Conservation (phyloP, 352 stramenopile species). For the Phytophthora nicotianae region DNA sequence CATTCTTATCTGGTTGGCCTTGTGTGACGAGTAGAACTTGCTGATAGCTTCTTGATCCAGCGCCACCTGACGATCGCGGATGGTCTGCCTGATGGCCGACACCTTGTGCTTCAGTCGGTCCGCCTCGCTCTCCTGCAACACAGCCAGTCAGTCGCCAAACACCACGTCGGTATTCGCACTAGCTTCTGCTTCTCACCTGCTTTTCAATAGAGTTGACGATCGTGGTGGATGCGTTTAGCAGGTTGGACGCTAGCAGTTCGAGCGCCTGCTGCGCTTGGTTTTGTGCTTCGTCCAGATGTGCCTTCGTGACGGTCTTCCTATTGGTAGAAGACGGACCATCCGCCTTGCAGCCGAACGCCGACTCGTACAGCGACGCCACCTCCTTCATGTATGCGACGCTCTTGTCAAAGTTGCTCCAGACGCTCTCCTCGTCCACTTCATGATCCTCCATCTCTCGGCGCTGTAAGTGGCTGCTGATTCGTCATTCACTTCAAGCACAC, state of each 20-base stretch:
- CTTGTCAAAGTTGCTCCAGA: slow-evolving; percentile 53
- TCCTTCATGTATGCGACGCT: slow-evolving; percentile 61
- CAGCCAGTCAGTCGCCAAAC: not conserved
- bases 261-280: slow-evolving; percentile 56
- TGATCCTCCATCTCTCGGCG: slow-evolving; percentile 1
- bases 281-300: slow-evolving; percentile 50
- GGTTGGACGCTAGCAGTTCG: slow-evolving; percentile 62
- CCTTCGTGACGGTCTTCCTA: slow-evolving; percentile 38
- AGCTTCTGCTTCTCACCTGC: slow-evolving; percentile 26
- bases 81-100: slow-evolving; percentile 14
- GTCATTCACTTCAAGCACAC: slow-evolving; percentile 19
- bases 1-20: not conserved
- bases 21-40: slow-evolving; percentile 22
- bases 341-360: slow-evolving; percentile 37
- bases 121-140: slow-evolving; percentile 25
- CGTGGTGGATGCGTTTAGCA: slow-evolving; percentile 52
- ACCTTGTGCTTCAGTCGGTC: slow-evolving; percentile 16
- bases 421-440: slow-evolving; percentile 24
- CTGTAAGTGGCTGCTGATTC: slow-evolving; percentile 1
- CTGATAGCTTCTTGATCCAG: slow-evolving; percentile 15
- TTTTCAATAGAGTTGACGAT: slow-evolving; percentile 45
- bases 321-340: not conserved
- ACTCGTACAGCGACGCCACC: slow-evolving; percentile 57
- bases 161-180: not conserved
- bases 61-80: slow-evolving; percentile 21